Conservation (phyloP, 148 eudicot species). For the Rhododendron simsii region DNA sequence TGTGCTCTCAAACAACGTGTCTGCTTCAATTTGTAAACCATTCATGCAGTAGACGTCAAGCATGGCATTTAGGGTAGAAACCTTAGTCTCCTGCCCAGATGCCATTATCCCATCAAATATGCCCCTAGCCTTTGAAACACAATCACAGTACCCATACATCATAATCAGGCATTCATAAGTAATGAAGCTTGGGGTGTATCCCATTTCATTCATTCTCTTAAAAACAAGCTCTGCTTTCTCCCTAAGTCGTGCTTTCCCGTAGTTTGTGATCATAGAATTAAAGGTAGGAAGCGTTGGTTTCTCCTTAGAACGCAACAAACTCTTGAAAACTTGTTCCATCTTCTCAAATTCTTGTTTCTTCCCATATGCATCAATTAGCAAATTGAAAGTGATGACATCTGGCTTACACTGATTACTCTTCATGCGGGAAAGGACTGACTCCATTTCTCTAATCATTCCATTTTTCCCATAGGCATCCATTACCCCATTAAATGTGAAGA, state of each 20-base stretch:
- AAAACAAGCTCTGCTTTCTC: conserved; percentile 76
- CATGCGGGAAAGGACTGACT: conserved; percentile 66
- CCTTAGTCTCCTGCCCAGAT: conserved; percentile 53
- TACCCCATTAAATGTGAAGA: conserved; percentile 82
- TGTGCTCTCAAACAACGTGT: conserved; percentile 51
- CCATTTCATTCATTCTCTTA: conserved; percentile 59
- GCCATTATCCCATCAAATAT: conserved; percentile 50
- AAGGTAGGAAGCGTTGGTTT: conserved; percentile 89
- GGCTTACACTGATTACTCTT: conserved; percentile 72
- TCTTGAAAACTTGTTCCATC: conserved; percentile 90
- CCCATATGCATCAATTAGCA: conserved; percentile 91
- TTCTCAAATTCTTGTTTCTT: conserved; percentile 86
- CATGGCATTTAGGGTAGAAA: conserved; percentile 90
- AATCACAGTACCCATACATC: conserved; percentile 86
- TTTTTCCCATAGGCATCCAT: conserved; percentile 98
- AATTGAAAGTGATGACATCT: conserved; percentile 72
- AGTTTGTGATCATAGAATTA: conserved; percentile 90
- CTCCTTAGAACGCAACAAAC: conserved; percentile 72
- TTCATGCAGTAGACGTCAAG: conserved; percentile 86
- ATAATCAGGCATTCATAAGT: conserved; percentile 76
- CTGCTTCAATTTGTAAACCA: conserved; percentile 70
- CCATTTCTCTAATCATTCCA: conserved; percentile 96
- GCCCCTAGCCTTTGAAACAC: conserved; percentile 68
- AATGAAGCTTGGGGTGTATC: conserved; percentile 63
- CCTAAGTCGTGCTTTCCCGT: conserved; percentile 88